These are phyloP conservation scores for Pseudopyricularia javanii DNA, from an alignment of 2,329 filamentous ascomycete species.

Conservation along the genomic window DNA sequence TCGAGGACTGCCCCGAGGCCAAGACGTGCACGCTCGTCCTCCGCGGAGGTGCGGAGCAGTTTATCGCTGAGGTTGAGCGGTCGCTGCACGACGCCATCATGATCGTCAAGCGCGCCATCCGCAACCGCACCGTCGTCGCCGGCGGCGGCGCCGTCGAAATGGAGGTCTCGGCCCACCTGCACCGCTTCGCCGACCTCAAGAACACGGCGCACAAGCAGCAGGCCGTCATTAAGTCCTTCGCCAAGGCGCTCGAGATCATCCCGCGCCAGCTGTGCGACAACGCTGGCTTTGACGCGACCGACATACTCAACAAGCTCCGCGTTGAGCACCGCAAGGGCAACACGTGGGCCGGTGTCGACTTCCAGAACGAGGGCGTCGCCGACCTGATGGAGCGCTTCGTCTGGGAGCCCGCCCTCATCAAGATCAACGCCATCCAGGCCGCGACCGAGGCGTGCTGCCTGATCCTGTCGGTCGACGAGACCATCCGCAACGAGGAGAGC, in stretches of 20 bases:
- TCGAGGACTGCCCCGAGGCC: conserved; percentile 86
- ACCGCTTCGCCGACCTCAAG: conserved; percentile 73
- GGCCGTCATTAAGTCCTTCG: conserved; percentile 93
- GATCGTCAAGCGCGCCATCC: conserved; percentile 97
- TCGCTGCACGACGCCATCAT: conserved; percentile 98
- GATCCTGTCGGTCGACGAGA: conserved; percentile 95
- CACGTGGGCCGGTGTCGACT: conserved; percentile 93
- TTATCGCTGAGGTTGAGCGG: conserved; percentile 96
- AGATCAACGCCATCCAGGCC: conserved; percentile 93
- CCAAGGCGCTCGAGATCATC: conserved; percentile 93
- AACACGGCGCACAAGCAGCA: conserved; percentile 93
- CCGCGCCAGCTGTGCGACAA: conserved; percentile 97
- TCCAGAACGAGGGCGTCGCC: conserved; percentile 74
- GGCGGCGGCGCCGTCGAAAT: conserved; percentile 93
- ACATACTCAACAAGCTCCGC: conserved; percentile 90
- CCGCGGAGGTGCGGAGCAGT: conserved; percentile 93
- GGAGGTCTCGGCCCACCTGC: conserved; percentile 89
- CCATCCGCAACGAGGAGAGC: conserved; percentile 95
- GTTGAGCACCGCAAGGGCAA: conserved; percentile 93
- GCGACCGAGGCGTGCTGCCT: conserved; percentile 91
- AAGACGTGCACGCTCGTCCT: conserved; percentile 96
- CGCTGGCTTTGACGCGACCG: conserved; percentile 93
- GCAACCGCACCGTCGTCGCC: conserved; percentile 87
- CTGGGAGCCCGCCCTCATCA: conserved; percentile 93
- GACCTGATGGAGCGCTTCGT: conserved; percentile 95